Conservation (phyloP, 1,139 yeast genomes). For the Geotrichum reessii region DNA sequence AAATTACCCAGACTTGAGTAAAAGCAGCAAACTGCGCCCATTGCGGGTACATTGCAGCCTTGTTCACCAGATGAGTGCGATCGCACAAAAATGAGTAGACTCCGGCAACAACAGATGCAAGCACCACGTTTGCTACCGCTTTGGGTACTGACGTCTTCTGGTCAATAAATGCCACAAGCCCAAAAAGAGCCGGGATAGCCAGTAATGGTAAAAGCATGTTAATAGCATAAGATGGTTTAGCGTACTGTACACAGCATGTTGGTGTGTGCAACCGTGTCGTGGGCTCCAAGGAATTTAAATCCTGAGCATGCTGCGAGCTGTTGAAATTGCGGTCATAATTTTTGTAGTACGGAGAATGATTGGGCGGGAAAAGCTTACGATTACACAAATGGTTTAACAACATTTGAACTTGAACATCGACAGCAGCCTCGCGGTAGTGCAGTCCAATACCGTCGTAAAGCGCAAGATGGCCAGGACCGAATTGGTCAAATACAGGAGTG, state of each 20-base stretch:
- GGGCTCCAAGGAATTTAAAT: neutral
- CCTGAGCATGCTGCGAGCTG: neutral
- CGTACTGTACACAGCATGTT: slow-evolving; percentile 13
- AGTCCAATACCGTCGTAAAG: slow-evolving; percentile 15
- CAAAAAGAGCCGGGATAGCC: neutral
- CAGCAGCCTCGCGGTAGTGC: slow-evolving; percentile 12
- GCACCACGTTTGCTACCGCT: neutral
- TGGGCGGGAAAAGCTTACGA: neutral
- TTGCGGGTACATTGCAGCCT: slow-evolving; percentile 7
- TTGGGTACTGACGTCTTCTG: neutral
- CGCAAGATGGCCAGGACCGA: slow-evolving; percentile 12
- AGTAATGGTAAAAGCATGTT: neutral
- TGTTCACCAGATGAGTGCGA: slow-evolving; percentile 13
- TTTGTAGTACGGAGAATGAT: neutral
- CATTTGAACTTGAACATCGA: slow-evolving; percentile 8
- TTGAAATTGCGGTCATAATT: neutral
- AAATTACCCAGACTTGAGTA: slow-evolving; percentile 5
- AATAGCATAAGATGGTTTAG: slow-evolving; percentile 2
- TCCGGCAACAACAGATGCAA: slow-evolving; percentile 5
- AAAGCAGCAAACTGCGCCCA: slow-evolving; percentile 8
- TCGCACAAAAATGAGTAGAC: slow-evolving; percentile 15
- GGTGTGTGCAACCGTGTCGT: slow-evolving; percentile 1
- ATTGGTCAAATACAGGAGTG: slow-evolving; percentile 14
- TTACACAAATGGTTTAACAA: slow-evolving; percentile 18
- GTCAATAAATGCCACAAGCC: neutral